Evolutionary conservation across 176 grass and related monocot genomes (phyloP), one percentile per base, ranked within the genome.

Genomic region (Bothriochloa decipiens): DNA sequence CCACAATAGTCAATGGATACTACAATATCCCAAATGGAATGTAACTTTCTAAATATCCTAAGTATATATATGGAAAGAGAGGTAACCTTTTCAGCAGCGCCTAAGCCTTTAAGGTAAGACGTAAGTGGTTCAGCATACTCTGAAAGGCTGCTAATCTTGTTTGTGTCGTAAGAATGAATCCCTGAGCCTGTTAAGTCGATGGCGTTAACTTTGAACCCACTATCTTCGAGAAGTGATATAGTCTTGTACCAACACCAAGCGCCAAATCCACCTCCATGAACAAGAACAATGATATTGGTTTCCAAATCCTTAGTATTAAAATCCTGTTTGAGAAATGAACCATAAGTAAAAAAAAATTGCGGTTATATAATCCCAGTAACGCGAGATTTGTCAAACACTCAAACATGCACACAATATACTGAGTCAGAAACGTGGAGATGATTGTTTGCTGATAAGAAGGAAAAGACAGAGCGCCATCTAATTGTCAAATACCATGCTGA

Each of bases 221-320:
- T 90, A 73, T 92, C 93, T 86, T 99, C 93, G 52, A 99, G 82
- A 79, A 99, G 89, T 76, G 96, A 80, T 79, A 96, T 99, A 65
- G 81, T 94, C 86, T 96, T 99, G 82, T 99, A 96, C 96, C 96
- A 99, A 67, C 96, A 96, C 96, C 96, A 99, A 78, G 96, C 96
- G 86, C 96, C 96, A 87, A 99, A 99, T 41, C 96, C 96, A 43
- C 93, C 93, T 82, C 96, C 93, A 72, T 99, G 93, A 64, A 99
- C 93, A 81, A 99, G 89, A 93, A 96, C 91, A 82, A 99, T 89
- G 78, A 80, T 69, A 32, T 89, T 92, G 41, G 91, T 94, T 83
- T 99, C 96, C 70, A 99, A 82, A 77, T 92, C 88, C 46, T 94
- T 89, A 25, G 85, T 78, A 11, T 89, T 92, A 67, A 96, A 78